A percentile compares a stretch with the other conserved stretches of the same genome.
Conservation (phyloP, 1,139 yeast genomes). For the Taphrina communis region DNA sequence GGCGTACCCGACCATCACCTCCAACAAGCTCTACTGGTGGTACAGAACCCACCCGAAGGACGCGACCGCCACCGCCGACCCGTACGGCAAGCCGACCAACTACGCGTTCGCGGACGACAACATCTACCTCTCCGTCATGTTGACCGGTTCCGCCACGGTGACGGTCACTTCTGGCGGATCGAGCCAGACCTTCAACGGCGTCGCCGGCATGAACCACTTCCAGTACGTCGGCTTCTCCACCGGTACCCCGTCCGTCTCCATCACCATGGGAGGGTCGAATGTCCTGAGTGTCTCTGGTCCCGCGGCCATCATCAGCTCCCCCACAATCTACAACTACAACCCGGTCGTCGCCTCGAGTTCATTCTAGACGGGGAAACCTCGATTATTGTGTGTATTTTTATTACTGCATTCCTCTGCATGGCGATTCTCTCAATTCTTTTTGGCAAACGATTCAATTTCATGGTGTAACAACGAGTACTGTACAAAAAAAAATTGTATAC, state of each 20-base stretch:
- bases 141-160: constrained; percentile 39
- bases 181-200: constrained; percentile 34
- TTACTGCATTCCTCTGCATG: constrained; percentile 1
- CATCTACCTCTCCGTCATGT: constrained; percentile 36
- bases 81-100: constrained; percentile 41
- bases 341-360: constrained; percentile 36
- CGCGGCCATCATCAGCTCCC: constrained; percentile 22
- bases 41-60: constrained; percentile 42
- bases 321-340: constrained; percentile 38
- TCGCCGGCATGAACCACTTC: constrained; percentile 41
- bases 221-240: constrained; percentile 28
- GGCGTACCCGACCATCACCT: constrained; percentile 35
- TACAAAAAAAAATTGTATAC: not conserved
- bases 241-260: constrained; percentile 38
- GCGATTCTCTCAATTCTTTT: not conserved
- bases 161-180: constrained; percentile 41
- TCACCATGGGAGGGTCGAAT: constrained; percentile 22
- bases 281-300: constrained; percentile 33
- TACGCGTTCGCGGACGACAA: constrained; percentile 38
- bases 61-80: constrained; percentile 40
- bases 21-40: constrained; percentile 42
- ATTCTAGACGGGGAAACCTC: not conserved
- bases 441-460: not conserved
- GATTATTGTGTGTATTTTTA: not conserved
- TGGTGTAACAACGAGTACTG: constrained; percentile 1